A percentile compares a stretch with the other conserved stretches of the same genome.
Evolutionary conservation across 768 basidiomycete genomes (phyloP).

Genomic region (Leccinum incarnatum): DNA sequence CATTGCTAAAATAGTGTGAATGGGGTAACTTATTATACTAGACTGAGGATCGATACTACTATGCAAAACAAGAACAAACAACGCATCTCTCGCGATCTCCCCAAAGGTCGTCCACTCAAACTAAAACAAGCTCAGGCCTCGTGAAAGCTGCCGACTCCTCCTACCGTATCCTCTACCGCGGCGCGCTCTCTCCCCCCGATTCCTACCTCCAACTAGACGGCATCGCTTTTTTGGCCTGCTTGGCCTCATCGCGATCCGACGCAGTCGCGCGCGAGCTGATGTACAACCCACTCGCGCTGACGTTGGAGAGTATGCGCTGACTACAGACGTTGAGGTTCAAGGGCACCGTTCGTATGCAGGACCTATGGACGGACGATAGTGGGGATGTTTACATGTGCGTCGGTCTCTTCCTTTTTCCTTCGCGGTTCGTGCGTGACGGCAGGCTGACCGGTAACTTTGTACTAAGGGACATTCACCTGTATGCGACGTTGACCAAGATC

Average conservation of each 20-base stretch:
- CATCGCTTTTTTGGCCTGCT: conserved; percentile 58
- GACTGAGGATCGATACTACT: too few relatives aligned
- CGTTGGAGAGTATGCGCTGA: conserved; percentile 79
- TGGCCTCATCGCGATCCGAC: conserved; percentile 30
- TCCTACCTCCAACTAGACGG: conserved; percentile 73
- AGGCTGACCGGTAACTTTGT: background rate
- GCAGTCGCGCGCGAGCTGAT: conserved; percentile 40
- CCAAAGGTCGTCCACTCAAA: too few relatives aligned
- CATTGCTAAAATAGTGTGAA: background rate
- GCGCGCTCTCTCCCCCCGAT: conserved; percentile 69
- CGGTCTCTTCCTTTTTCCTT: conserved; percentile 1
- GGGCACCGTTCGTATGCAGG: conserved; percentile 49
- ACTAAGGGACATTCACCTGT: conserved; percentile 66
- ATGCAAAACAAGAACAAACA: too few relatives aligned
- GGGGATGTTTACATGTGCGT: conserved; percentile 44
- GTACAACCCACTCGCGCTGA: conserved; percentile 66
- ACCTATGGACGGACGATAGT: conserved; percentile 54
- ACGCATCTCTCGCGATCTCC: too few relatives aligned
- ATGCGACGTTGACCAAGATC: conserved; percentile 54
- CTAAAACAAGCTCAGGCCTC: background rate
- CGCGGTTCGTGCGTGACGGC: background rate
- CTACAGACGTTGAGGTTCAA: conserved; percentile 59
- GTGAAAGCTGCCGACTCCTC: background rate
- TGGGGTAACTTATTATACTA: too few relatives aligned
- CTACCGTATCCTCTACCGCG: conserved; percentile 68